phyloP scores from a whole-genome alignment of 257 asterid species.

The Marsdenia floribunda region DNA sequence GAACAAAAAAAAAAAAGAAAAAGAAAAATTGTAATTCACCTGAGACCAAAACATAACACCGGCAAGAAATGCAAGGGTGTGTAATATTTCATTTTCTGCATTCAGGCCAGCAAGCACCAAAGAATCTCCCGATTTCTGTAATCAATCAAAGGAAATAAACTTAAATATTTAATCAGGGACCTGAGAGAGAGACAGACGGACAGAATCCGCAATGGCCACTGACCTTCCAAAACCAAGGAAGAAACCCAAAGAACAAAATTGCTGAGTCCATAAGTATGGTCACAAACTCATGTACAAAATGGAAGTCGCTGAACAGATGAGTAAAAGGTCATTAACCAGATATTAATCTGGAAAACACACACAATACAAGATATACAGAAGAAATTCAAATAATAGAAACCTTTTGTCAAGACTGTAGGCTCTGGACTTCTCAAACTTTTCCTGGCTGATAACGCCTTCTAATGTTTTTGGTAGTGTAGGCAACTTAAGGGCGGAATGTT shows the following conservation, averaged over 20 bases:
- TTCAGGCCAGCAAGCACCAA: conserved; percentile 55
- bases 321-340: conserved; percentile 17
- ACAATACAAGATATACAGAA: not conserved
- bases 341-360: not conserved
- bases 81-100: conserved; percentile 75
- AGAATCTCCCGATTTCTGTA: conserved; percentile 76
- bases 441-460: conserved; percentile 84
- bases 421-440: conserved; percentile 87
- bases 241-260: conserved; percentile 63
- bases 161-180: not conserved
- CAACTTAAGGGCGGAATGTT: conserved; percentile 76
- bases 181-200: conserved; percentile 1
- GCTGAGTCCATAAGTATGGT: conserved; percentile 78
- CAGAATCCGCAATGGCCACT: conserved; percentile 1
- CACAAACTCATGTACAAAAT: conserved; percentile 76
- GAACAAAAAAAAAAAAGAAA: not conserved
- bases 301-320: conserved; percentile 56
- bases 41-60: conserved; percentile 95
- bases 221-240: conserved; percentile 99
- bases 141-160: conserved; percentile 14
- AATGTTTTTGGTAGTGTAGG: conserved; percentile 86
- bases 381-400: conserved; percentile 31
- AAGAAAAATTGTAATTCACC: conserved; percentile 35
- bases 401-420: conserved; percentile 96
- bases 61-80: conserved; percentile 85